These are phyloP conservation scores for Pythium oligandrum DNA, from an alignment of 352 stramenopile species.

Conservation along the genomic window DNA sequence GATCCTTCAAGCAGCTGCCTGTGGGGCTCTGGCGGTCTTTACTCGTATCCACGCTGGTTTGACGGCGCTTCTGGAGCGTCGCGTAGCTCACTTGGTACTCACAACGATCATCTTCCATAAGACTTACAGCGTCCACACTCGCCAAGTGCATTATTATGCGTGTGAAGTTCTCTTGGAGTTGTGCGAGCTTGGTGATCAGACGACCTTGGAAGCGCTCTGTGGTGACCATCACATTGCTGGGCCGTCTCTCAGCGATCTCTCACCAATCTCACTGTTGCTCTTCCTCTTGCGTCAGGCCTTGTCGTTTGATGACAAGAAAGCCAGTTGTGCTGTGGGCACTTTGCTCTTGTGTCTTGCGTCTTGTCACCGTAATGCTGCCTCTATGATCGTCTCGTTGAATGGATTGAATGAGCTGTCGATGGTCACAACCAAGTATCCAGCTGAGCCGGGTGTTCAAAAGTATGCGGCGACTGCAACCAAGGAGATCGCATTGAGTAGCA, in stretches of 20 bases:
- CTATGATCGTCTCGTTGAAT: conserved; percentile 49
- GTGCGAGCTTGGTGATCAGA: conserved; percentile 57
- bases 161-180: conserved; percentile 77
- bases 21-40: conserved; percentile 71
- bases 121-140: conserved; percentile 76
- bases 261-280: conserved; percentile 62
- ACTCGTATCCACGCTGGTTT: conserved; percentile 48
- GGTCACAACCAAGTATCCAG: conserved; percentile 66
- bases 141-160: conserved; percentile 81
- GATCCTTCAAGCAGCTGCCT: conserved; percentile 74
- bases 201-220: conserved; percentile 50
- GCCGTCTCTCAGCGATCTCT: conserved; percentile 30
- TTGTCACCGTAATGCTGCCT: conserved; percentile 43
- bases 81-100: conserved; percentile 56
- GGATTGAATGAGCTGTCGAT: conserved; percentile 67
- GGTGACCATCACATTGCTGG: conserved; percentile 15
- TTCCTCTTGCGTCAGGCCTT: conserved; percentile 68
- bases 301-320: conserved; percentile 77
- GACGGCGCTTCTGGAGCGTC: conserved; percentile 42
- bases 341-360: conserved; percentile 70
- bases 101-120: conserved; percentile 74
- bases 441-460: conserved; percentile 63
- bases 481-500: conserved; percentile 50
- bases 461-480: conserved; percentile 54
- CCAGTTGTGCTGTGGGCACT: conserved; percentile 63